Base-by-base conservation (phyloP, 2,329 filamentous ascomycete species). In the Parasarocladium wereldwijsianum region DNA sequence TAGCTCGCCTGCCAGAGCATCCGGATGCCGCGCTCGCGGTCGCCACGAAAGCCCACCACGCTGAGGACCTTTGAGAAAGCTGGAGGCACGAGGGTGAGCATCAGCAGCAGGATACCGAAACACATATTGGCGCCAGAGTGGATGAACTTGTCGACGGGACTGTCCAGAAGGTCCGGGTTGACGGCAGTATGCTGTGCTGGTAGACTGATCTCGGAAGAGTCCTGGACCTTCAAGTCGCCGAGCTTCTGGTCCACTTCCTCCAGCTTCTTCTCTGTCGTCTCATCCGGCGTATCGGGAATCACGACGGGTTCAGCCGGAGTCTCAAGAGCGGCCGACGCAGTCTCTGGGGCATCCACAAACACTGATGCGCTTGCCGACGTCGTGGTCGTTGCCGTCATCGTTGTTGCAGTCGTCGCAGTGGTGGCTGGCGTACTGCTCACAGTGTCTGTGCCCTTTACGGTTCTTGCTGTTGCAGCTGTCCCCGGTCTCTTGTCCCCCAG, bases 81-180 rank as follows among this genome's bases (percentile, higher is more conserved):
- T 0, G 90, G 90, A 0, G 90, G 92, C 1, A 96, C 75, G 58
- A 96, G 79, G 9, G 84, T 92, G n/a, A 96, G 75, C 32, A 96
- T 64, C 2, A 96, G 64, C 10, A 92, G 66, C 2, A 96, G 58
- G 18, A 92, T 67, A 3, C 90, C 90, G 43, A 86, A 94, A 51
- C 85, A 93, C 52, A 94, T 77, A 46, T 81, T 90, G 5, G 76
- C 72, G 8, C 85, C 87, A 0, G 83, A 86, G 49, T 93, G 84
- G 21, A 94, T 76, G 47, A 94, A 98, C 14, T 78, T 57, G 49
- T 96, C 87, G 12, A 87, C 70, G 0, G 81, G 74, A 35, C 86
- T 74, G 21, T 68, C 72, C 40, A 87, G 78, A 3, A 74, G 57
- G 5, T 72, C 64, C 1, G 71, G 67, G 35, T 78, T 72, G 6